Evolutionary conservation across 306 rosid genomes (phyloP), one percentile per base, ranked within the genome.

Genomic region (Vachellia collinsii): DNA sequence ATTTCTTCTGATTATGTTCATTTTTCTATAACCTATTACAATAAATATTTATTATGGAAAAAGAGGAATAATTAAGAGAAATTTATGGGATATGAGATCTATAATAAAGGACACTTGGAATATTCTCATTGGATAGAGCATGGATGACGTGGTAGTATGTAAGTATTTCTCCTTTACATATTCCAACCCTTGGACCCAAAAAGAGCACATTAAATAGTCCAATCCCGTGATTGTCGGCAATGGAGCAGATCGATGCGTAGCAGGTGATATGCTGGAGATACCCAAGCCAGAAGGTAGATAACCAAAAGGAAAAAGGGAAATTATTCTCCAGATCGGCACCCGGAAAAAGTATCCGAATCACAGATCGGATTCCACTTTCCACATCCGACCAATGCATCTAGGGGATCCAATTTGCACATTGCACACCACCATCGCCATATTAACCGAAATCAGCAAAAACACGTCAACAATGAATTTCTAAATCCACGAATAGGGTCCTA

Each of bases 201-300:
- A 56, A 56, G 4, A 3, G 3, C 63, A 20, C 63, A 56, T 56
- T 56, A 56, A 56, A 70, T 44, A 65, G 63, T 70, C 69, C 65
- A 37, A 48, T 59, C 75, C 65, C 83, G 37, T 67, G 50, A 80
- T 67, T 84, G 86, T 77, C 69, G 73, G 83, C 74, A 75, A 74
- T 71, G 37, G 51, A 42, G 71, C 19, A 17, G 71, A 37, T 66
- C 71, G 47, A 66, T 36, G 25, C 71, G 46, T 38, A 4, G 3
- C 8, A 19, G 29, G 51, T 9, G 36, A 5, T 41, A 19, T 13
- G 19, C 34, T 50, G 48, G 12, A 38, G 44, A 20, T 19, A 29
- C 39, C 66, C 41, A 41, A 59, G 81, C 46, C 72, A 77, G 53
- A 42, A 13, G 36, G 72, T 25, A 39, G 44, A 14, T 4, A 14